These are phyloP conservation scores for Alternaria longipes DNA, from an alignment of 2,329 filamentous ascomycete species.

Conservation along the genomic window DNA sequence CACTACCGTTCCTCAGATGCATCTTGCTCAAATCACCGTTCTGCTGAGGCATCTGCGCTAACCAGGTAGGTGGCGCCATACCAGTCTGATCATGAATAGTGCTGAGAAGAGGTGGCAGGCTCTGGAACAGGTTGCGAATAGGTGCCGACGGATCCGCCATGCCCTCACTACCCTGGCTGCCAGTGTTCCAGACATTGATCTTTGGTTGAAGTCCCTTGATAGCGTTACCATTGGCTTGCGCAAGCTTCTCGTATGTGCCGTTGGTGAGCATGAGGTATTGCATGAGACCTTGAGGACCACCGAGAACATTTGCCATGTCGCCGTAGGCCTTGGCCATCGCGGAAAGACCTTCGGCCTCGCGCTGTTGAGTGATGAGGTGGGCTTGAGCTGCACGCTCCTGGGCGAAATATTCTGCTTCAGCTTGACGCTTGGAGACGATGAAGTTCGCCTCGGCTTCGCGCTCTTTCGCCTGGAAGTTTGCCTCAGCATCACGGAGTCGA, in stretches of 20 bases:
- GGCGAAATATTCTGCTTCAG: constrained; percentile 53
- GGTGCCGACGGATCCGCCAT: constrained; percentile 66
- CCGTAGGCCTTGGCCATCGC: constrained; percentile 85
- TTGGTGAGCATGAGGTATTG: constrained; percentile 90
- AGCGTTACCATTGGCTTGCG: constrained; percentile 78
- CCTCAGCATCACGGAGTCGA: constrained; percentile 53
- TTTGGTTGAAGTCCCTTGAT: constrained; percentile 83
- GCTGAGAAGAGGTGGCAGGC: constrained; percentile 79
- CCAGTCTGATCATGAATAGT: constrained; percentile 92
- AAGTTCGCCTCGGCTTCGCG: constrained; percentile 59
- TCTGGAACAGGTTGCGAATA: constrained; percentile 85
- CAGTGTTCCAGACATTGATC: constrained; percentile 91
- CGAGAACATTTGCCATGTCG: constrained; percentile 75
- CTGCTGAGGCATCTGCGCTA: constrained; percentile 62
- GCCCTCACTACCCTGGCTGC: constrained; percentile 57
- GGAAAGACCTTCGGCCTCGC: constrained; percentile 77
- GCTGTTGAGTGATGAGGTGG: constrained; percentile 67
- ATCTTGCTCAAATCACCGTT: constrained; percentile 30
- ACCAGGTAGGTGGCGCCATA: constrained; percentile 80
- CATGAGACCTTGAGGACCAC: constrained; percentile 79
- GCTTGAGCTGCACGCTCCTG: constrained; percentile 67
- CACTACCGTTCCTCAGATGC: constrained; percentile 40
- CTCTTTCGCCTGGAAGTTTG: constrained; percentile 54
- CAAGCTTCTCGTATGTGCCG: constrained; percentile 79
- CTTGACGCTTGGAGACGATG: constrained; percentile 57